phyloP scores from a whole-genome alignment of 805 yeast genomes.

The Maudiozyma barnettii region DNA sequence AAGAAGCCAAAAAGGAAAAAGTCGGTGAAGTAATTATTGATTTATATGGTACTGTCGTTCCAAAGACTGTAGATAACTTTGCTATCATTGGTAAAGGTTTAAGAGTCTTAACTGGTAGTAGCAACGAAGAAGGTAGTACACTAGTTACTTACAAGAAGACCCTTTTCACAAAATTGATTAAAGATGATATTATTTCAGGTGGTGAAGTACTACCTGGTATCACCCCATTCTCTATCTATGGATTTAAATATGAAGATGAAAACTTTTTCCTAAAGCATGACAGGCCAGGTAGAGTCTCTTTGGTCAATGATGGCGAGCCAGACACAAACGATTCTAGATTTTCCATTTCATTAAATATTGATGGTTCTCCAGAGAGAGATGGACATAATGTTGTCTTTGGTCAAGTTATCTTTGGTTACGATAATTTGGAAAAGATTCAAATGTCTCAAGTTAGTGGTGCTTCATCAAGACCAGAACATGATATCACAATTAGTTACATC shows the following conservation, averaged over 20 bases:
- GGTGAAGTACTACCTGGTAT: constrained; percentile 74
- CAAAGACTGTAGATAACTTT: constrained; percentile 55
- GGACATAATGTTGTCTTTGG: constrained; percentile 71
- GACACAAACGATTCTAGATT: constrained; percentile 65
- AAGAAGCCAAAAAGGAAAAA: constrained; percentile 4
- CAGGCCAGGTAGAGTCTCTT: constrained; percentile 57
- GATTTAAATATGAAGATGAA: constrained; percentile 67
- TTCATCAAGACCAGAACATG: constrained; percentile 30
- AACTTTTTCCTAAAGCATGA: constrained; percentile 59
- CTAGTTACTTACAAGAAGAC: constrained; percentile 42
- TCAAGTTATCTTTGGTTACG: constrained; percentile 59
- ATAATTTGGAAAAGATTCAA: constrained; percentile 48
- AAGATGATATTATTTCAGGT: constrained; percentile 74
- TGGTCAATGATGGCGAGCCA: constrained; percentile 56
- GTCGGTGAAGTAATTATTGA: constrained; percentile 41
- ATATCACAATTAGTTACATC: constrained; percentile 33
- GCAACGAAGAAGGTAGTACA: constrained; percentile 13
- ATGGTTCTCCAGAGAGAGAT: constrained; percentile 40
- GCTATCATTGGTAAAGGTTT: constrained; percentile 39
- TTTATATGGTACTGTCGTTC: constrained; percentile 56
- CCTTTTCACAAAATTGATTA: constrained; percentile 64
- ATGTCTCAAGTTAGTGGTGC: constrained; percentile 36
- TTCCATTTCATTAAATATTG: constrained; percentile 50
- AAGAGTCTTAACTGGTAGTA: constrained; percentile 24
- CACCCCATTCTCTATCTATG: constrained; percentile 76